phyloP scores from a whole-genome alignment of 192 early-diverging fungal genomes.

The Jimgerdemannia flammicorona region DNA sequence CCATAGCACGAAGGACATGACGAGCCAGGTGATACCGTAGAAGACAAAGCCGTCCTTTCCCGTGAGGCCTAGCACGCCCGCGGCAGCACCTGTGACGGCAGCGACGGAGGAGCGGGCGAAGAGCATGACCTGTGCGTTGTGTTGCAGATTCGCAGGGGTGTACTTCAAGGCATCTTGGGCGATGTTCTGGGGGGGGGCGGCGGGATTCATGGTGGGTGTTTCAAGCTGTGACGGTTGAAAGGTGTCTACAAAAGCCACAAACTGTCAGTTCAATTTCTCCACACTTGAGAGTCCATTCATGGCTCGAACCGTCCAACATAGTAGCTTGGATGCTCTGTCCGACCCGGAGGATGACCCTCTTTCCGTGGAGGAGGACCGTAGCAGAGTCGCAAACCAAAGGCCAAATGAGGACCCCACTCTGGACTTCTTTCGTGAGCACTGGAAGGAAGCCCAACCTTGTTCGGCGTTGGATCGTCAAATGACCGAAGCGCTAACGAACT shows the following conservation, averaged over 20 bases:
- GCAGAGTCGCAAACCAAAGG: background rate
- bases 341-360: background rate
- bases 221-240: background rate
- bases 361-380: background rate
- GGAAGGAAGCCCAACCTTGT: background rate
- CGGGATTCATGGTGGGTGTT: background rate
- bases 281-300: background rate
- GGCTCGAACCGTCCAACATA: background rate
- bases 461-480: too few relatives aligned
- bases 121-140: conserved; percentile 58
- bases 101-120: conserved; percentile 69
- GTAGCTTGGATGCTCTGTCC: background rate
- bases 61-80: conserved; percentile 85
- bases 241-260: background rate
- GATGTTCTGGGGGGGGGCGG: background rate
- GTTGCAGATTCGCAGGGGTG: conserved; percentile 45
- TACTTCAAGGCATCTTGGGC: conserved; percentile 12
- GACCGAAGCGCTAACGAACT: background rate
- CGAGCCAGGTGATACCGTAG: conserved; percentile 64
- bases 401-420: background rate
- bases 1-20: conserved; percentile 58
- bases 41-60: conserved; percentile 82
- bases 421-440: background rate
- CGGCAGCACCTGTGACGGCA: conserved; percentile 75
- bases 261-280: background rate